A percentile compares a stretch with the other conserved stretches of the same genome.
phyloP scores from a whole-genome alignment of 148 eudicot genomes.

The Rhododendron mucronatum region DNA sequence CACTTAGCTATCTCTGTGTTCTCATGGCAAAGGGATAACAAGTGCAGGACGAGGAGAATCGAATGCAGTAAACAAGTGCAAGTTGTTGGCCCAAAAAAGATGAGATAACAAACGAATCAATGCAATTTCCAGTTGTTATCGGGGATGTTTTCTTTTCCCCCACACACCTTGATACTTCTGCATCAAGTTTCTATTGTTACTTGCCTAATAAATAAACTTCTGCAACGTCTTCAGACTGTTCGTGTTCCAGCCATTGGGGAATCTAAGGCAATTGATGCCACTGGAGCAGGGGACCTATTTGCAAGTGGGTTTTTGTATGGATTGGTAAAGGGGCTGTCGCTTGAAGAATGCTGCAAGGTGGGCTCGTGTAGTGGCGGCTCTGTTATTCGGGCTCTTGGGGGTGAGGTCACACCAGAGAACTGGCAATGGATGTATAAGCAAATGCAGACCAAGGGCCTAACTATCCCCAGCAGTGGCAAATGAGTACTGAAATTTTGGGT shows the following conservation, averaged over 20 bases:
- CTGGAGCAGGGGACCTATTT: conserved; percentile 98
- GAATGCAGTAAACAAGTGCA: not conserved
- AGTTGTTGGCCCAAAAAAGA: not conserved
- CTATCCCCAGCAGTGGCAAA: conserved; percentile 34
- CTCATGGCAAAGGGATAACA: not conserved
- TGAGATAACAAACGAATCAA: not conserved
- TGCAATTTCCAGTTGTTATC: not conserved
- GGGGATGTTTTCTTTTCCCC: not conserved
- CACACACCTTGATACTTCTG: not conserved
- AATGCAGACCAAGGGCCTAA: conserved; percentile 70
- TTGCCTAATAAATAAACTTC: not conserved
- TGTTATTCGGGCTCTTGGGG: conserved; percentile 86
- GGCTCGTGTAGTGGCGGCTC: conserved; percentile 97
- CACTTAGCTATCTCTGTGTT: not conserved
- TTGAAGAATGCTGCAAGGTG: conserved; percentile 81
- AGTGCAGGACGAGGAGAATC: not conserved
- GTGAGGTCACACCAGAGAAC: conserved; percentile 80
- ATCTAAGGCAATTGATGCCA: conserved; percentile 69
- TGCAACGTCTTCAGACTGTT: conserved; percentile 41
- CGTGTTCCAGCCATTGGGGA: conserved; percentile 77
- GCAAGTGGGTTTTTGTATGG: conserved; percentile 95
- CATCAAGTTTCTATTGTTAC: not conserved
- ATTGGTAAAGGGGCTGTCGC: conserved; percentile 65
- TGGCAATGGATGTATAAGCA: conserved; percentile 96
- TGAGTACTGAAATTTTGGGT: not conserved